Percentiles rank a stretch among this genome's conserved stretches.
Conservation (phyloP, 768 basidiomycete species). For the Cubamyces sp. region DNA sequence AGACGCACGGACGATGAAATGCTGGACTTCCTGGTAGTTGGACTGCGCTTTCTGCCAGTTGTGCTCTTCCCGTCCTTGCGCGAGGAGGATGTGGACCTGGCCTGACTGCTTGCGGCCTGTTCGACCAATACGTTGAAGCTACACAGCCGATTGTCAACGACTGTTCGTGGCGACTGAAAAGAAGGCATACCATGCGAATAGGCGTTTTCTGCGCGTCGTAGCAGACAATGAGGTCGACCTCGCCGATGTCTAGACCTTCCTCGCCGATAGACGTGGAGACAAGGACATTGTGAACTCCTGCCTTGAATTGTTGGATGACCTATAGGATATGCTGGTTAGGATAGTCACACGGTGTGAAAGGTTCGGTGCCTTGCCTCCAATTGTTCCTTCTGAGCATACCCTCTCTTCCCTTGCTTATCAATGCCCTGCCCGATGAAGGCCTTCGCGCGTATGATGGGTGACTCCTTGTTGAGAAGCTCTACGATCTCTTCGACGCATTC, state of each 20-base stretch:
- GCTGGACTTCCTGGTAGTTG: slow-evolving; percentile 87
- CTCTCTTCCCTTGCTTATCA: slow-evolving; percentile 85
- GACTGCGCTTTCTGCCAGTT: slow-evolving; percentile 90
- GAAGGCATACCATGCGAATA: slow-evolving; percentile 82
- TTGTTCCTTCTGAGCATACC: slow-evolving; percentile 90
- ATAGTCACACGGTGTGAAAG: neutral
- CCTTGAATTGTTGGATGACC: slow-evolving; percentile 88
- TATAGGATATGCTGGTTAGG: slow-evolving; percentile 33
- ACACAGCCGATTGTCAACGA: neutral
- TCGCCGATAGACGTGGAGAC: slow-evolving; percentile 98
- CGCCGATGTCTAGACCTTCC: slow-evolving; percentile 97
- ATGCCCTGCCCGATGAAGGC: slow-evolving; percentile 91
- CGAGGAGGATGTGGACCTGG: slow-evolving; percentile 86
- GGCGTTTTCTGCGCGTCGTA: slow-evolving; percentile 97
- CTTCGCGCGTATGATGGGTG: slow-evolving; percentile 78
- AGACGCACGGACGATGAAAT: slow-evolving; percentile 81
- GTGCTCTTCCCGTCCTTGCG: slow-evolving; percentile 86
- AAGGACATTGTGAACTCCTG: slow-evolving; percentile 85
- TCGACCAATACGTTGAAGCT: slow-evolving; percentile 96
- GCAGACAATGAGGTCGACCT: slow-evolving; percentile 93
- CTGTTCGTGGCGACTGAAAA: neutral
- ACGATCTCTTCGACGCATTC: slow-evolving; percentile 93
- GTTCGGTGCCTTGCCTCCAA: slow-evolving; percentile 57
- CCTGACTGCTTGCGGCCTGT: slow-evolving; percentile 94
- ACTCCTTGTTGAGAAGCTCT: slow-evolving; percentile 71